Evolutionary conservation across 148 eudicot genomes (phyloP), one percentile per base, ranked within the genome.

Genomic region (Silene latifolia): DNA sequence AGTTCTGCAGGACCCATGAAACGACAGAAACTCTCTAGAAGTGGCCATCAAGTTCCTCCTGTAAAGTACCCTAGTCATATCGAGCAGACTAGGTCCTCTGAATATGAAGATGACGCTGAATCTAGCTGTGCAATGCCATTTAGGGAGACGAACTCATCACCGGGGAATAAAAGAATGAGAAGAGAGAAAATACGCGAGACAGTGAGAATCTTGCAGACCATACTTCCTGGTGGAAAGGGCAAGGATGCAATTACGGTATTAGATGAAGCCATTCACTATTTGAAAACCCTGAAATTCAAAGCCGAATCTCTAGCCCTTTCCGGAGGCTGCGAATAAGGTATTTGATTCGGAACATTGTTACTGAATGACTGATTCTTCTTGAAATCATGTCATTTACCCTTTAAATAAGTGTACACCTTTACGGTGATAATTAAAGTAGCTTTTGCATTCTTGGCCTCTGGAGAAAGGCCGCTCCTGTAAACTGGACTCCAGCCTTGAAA

Each of bases 241-340:
- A 88, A 83, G 75, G 87, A 89, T 75, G 83, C 93, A 0, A 75
- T 88, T 69, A 66, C 71, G 76, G 90, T 95, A 56, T 76, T 95
- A 42, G 97, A 95, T 72, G 97, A 95, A 83, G 92, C 98, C 60
- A 90, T 95, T 39, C 47, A 75, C 46, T 92, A 90, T 74, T 81
- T 95, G 77, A 82, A 58, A 79, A 81, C 87, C 73, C 82, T 95
- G 79, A 92, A 86, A 77, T 77, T 60, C 72, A 79, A 88, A 77
- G 97, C 93, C 72, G 76, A 68, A 76, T 79, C 83, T 74, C 58
- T 90, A 35, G 89, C 89, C 19, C 89, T 89, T 74, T 86, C 90
- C 39, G 27, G 85, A 42, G 46, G 63, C 61, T 42, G 47, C 48
- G 11, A 70, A 15, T 70, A 21, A 70, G 32, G 15, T 15, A 21